These are phyloP conservation scores for Suillus subalutaceus DNA, from an alignment of 768 basidiomycete genomes.

Conservation along the genomic window DNA sequence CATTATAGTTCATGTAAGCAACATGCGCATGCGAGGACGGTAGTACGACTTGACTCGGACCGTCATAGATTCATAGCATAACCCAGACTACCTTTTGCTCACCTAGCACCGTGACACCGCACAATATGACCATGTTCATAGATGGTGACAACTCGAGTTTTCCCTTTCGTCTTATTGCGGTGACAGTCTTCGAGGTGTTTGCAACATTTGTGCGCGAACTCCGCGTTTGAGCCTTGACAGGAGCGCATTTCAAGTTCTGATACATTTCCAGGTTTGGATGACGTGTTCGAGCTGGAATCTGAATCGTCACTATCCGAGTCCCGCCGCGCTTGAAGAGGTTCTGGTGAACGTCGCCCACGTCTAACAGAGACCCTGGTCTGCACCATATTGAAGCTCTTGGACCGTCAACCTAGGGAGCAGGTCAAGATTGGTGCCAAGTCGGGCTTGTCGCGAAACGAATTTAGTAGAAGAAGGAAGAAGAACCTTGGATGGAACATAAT, in stretches of 20 bases:
- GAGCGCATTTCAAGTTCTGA: neutral
- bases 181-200: neutral
- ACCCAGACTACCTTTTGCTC: neutral
- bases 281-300: neutral
- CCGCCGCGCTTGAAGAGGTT: neutral
- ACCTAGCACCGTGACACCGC: constrained; percentile 13
- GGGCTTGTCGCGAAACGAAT: neutral
- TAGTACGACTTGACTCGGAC: neutral
- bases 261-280: neutral
- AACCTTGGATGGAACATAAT: neutral
- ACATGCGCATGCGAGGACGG: neutral
- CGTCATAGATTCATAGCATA: neutral
- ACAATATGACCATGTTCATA: constrained; percentile 26
- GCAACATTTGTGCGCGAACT: neutral
- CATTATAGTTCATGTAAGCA: neutral
- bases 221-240: neutral
- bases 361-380: neutral
- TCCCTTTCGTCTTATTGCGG: constrained; percentile 1
- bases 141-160: constrained; percentile 32
- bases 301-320: neutral
- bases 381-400: neutral
- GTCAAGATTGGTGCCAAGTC: neutral
- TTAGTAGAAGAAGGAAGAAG: neutral
- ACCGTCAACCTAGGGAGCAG: neutral
- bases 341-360: neutral